Base-by-base conservation (phyloP, 2,329 filamentous ascomycete species). In the Fonsecaea pedrosoi region DNA sequence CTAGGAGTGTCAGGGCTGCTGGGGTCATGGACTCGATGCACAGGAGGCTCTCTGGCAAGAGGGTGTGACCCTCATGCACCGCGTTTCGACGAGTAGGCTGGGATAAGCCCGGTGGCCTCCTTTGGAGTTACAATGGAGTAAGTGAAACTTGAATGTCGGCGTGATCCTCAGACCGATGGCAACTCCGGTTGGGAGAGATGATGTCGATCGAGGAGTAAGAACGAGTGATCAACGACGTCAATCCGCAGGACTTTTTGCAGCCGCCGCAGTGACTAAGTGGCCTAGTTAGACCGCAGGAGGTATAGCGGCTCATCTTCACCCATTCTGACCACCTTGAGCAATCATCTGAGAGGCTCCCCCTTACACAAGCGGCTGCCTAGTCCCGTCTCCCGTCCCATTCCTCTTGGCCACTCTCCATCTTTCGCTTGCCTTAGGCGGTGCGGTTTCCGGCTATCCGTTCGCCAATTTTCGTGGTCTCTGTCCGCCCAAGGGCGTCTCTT, bases 151-250 rank as follows among this genome's bases (percentile, higher is more conserved):
- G 45, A 25, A 25, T 25, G 18, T 50, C 45, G 45, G 45, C 18
- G 12, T 35, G 38, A 32, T 30, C 35, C 32, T 48, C 58, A 25
- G 40, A 40, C 15, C 58, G 30, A 42, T 58, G 55, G 55, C 35
- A 35, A 42, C 55, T n/a, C 21, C 21, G 34, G 55, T 37, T 38
- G 15, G 34, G 34, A n/a, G 18, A 61, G 40, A 61, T 61, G 59
- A 61, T 61, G 59, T 61, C 59, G 48, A 61, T 61, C 59, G 18
- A n/a, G 4, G 6, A 21, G 45, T 18, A 54, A 53, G 34, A 35
- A 15, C 53, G 57, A 50, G 37, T 61, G 56, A 67, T 67, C 61
- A 58, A 55, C 65, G 50, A 67, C 65, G 65, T 67, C 65, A 67
- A 64, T 8, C 35, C 42, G 61, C 65, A 59, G 48, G 34, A 25